Evolutionary conservation across 495 filamentous ascomycete species (phyloP).

Genomic region (Chaetomidium leptoderma): DNA sequence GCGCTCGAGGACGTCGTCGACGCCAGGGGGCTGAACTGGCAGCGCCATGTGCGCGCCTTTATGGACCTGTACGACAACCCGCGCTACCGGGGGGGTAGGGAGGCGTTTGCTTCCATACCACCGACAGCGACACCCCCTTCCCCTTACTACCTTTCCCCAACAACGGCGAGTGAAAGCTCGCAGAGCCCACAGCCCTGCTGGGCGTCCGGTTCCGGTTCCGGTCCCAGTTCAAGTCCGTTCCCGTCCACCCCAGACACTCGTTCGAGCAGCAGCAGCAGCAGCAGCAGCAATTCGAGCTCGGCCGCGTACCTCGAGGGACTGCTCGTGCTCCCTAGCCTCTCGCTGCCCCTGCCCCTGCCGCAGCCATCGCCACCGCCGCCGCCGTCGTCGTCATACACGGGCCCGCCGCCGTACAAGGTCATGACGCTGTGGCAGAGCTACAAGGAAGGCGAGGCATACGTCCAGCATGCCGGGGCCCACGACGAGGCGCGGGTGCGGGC

Average conservation of each 20-base stretch:
- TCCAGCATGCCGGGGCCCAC: slow-evolving; percentile 2
- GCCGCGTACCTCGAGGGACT: background rate
- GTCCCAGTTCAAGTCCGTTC: background rate
- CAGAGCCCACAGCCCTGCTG: no score
- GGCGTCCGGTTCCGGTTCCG: background rate
- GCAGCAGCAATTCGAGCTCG: background rate
- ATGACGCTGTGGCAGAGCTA: slow-evolving; percentile 22
- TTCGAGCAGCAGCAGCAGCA: background rate
- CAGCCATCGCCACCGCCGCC: no score
- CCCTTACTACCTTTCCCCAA: no score
- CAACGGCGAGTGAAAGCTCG: no score
- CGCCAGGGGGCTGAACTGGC: slow-evolving; percentile 19
- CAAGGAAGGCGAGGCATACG: slow-evolving; percentile 20
- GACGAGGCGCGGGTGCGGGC: slow-evolving; percentile 8
- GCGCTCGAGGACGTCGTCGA: slow-evolving; percentile 20
- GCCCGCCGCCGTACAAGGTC: slow-evolving; percentile 9
- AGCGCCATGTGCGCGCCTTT: slow-evolving; percentile 6
- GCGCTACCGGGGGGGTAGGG: slow-evolving; percentile 10
- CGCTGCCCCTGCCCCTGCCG: no score
- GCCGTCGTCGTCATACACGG: no score
- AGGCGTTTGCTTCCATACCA: background rate
- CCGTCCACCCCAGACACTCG: background rate
- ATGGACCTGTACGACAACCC: slow-evolving; percentile 21
- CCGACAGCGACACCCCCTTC: background rate
- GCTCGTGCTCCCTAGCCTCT: background rate